These are phyloP conservation scores for Cyclotella choctawhatcheeana DNA, from an alignment of 108 stramenopile species.

Conservation along the genomic window DNA sequence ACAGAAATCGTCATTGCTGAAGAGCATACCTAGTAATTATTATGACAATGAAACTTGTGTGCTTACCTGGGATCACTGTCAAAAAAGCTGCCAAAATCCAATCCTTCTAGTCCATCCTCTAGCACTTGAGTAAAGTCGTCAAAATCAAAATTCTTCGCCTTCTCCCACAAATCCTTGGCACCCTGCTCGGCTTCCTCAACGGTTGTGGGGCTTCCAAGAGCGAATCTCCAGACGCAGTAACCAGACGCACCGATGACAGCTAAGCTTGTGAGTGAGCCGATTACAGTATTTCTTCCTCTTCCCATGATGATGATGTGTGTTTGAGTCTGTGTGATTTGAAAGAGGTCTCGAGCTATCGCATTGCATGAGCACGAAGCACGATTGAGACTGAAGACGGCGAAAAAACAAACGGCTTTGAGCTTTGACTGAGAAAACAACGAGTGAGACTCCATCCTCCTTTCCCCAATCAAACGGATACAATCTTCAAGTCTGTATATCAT, in stretches of 20 bases:
- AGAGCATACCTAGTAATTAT: too few relatives aligned
- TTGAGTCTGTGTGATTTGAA: too few relatives aligned
- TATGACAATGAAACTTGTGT: too few relatives aligned
- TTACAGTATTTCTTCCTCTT: slow-evolving; percentile 3
- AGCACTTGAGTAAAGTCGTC: slow-evolving; percentile 50
- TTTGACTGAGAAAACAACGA: too few relatives aligned
- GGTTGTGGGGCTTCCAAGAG: slow-evolving; percentile 11
- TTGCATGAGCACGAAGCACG: too few relatives aligned
- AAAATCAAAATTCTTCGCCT: slow-evolving; percentile 30
- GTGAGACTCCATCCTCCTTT: too few relatives aligned
- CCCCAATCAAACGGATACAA: too few relatives aligned
- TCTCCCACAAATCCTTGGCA: slow-evolving; percentile 15
- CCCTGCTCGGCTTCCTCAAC: slow-evolving; percentile 22
- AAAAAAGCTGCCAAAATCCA: slow-evolving; percentile 43
- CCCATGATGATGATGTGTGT: neutral
- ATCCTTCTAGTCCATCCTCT: slow-evolving; percentile 23
- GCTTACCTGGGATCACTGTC: slow-evolving; percentile 51
- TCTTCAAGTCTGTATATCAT: too few relatives aligned
- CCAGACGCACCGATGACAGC: slow-evolving; percentile 15
- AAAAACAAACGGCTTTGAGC: too few relatives aligned
- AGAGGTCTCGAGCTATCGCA: too few relatives aligned
- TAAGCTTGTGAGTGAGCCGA: slow-evolving; percentile 15
- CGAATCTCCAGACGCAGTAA: slow-evolving; percentile 25
- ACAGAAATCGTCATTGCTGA: too few relatives aligned
- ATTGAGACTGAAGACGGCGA: too few relatives aligned